Evolutionary conservation across 129 eudicot genomes (phyloP), one percentile per base, ranked within the genome.

Genomic region (Lactuca sativa): DNA sequence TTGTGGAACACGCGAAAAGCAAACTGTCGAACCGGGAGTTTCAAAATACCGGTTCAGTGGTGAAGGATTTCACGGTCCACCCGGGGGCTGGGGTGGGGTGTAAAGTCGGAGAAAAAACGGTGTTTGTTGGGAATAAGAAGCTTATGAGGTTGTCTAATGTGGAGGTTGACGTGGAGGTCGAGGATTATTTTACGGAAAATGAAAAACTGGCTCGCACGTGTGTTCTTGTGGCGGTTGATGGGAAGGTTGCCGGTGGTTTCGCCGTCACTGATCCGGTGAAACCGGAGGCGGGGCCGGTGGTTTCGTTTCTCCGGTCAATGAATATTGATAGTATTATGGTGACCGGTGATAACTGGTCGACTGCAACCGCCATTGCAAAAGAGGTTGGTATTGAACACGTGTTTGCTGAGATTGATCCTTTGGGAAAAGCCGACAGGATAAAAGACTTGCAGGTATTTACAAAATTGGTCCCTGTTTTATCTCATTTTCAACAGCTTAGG

Each of bases 281-380:
- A 75, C 79, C 79, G 9, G 74, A 70, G 59, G 82, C 88, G 51
- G 75, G 61, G 64, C 40, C 33, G 15, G 75, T 78, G 31, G 44
- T 78, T 31, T 66, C 83, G 30, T 72, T 73, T 67, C 78, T 78
- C 47, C 62, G 74, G 59, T 67, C 74, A 9, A 83, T 83, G 88
- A 67, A 21, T 51, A 55, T 83, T 13, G 53, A 59, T 13, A 80
- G 82, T 71, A 80, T 83, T 31, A 76, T 83, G 82, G 85, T 80
- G 48, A 83, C 85, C 0, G 88, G 88, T 47, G 88, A 83, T 64
- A 83, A 83, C 65, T 80, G 81, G 80, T 67, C 85, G 55, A 83
- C 88, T 2, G 88, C 88, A 18, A 66, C 80, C 25, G 80, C 85
- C 33, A 76, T 80, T 0, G 82, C 88, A 5, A 76, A 59, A 48